Base-by-base conservation (phyloP, 768 basidiomycete species). In the Sarcomyxa edulis region DNA sequence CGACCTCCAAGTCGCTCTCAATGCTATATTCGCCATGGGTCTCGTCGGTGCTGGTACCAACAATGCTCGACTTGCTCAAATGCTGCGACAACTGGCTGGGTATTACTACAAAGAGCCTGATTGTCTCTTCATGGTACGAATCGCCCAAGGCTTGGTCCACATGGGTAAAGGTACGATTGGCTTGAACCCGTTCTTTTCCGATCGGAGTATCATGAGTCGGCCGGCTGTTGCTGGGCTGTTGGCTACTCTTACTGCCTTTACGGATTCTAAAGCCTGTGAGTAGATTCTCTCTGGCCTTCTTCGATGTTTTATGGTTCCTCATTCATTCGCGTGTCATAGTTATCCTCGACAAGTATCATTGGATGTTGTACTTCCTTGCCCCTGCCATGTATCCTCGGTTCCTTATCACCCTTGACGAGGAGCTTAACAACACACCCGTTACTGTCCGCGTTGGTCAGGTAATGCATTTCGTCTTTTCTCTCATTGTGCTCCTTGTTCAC, bases 101-200 rank as follows among this genome's bases (percentile, higher is more conserved):
- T 99, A 98, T 67, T 99, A 99, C 62, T 76, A 87, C 64, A 97
- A 97, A 59, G 96, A 99, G 61, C 81, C 94, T 1, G 93, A 99
- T 54, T 95, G 91, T 56, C 61, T 97, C 51, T 98, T 99, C 61
- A 87, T 90, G 72, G 94, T 97, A 14, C 82, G 96, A 39, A 80
- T 99, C 42, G 90, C 95, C 2, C 87, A 97, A 62, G 96, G 96
- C 14, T 64, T 98, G 50, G 86, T 97, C n/a, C 92, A 97, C 60
- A 94, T 98, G 94, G 96, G 96, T 59, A 99, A 99, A 64, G 96
- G 96, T 24, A 97, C 94, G 10, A 89, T 99, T 55, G 88, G 89
- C 8, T 68, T 99, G 50, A 97, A 95, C 59, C 95, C 96, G 3
- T 97, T 96, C 82, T 97, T 88, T 75, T 76, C 76, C 23, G 95